Evolutionary conservation across 1,284 basidiomycete genomes (phyloP), one percentile per base, ranked within the genome.

Genomic region (Tilletia indica): DNA sequence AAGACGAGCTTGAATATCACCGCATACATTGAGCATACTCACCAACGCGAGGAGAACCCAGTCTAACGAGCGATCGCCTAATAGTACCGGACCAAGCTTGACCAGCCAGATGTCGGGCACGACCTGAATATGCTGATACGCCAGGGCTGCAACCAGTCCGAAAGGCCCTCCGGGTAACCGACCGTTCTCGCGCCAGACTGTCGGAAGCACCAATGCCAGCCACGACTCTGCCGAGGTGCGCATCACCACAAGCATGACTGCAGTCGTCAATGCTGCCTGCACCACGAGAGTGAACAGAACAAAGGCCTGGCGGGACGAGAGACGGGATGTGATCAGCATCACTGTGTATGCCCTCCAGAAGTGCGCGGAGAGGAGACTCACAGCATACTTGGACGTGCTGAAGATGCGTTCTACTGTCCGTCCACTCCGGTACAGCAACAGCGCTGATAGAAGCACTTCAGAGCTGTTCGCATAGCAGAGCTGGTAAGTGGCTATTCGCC

Each of bases 51-150:
- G 38, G 16, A 64, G 61, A 16, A 64, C 12, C 61, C 61, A 64
- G 61, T 64, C 61, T 16, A 64, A 14, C 31, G 61, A 34, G 14
- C 61, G 31, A 64, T 64, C 61, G 8, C 61, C 61, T 11, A 64
- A 6, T 9, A 64, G 5, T 1, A 38, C 34, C 14, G 61, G 61
- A 2, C 61, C 61, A 21, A 64, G 38, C 12, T 64, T 38, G 61
- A 39, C 61, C 31, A 64, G 61, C 61, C 61, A 64, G 9, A 64
- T 6, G 16, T 64, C 61, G 14, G 61, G 61, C 34, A 64, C 61
- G 14, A 64, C 6, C 34, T 39, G 34, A 36, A 16, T 12, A 38
- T 39, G 31, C 36, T 64, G 61, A n/a, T 38, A 34, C 16, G 42
- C 61, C 36, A 64, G 34, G 3, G 61, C 31, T 16, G 61, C 61